phyloP scores from a whole-genome alignment of 139 green algal genomes.

The Tetraselmis striata region DNA sequence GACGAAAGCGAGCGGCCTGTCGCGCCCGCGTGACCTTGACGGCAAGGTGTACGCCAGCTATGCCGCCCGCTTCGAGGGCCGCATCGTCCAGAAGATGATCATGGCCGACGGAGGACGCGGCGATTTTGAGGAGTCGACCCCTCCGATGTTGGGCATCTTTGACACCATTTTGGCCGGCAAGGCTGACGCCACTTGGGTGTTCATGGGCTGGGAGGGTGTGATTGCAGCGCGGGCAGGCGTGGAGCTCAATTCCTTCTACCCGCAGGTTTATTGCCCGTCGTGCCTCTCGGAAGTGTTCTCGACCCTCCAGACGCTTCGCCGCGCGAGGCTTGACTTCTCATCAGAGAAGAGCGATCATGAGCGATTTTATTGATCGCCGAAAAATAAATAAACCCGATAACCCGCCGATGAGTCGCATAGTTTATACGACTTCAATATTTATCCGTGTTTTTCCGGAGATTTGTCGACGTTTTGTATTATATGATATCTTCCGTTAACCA shows the following conservation, averaged over 20 bases:
- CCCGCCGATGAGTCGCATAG: too few relatives aligned
- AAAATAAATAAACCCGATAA: too few relatives aligned
- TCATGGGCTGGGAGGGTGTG: conserved; percentile 78
- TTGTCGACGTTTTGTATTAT: too few relatives aligned
- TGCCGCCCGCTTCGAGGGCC: conserved; percentile 74
- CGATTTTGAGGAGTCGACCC: conserved; percentile 57
- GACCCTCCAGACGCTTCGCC: too few relatives aligned
- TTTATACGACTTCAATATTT: too few relatives aligned
- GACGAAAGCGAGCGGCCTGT: conserved; percentile 37
- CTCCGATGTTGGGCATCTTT: conserved; percentile 76
- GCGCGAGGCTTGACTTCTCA: too few relatives aligned
- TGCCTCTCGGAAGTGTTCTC: too few relatives aligned
- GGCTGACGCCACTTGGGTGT: conserved; percentile 81
- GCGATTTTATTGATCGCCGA: too few relatives aligned
- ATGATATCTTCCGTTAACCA: too few relatives aligned
- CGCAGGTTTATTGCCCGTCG: too few relatives aligned
- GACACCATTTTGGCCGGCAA: conserved; percentile 73
- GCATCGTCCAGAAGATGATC: conserved; percentile 81
- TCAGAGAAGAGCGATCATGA: too few relatives aligned
- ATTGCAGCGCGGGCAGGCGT: conserved; percentile 58
- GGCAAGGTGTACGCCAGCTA: conserved; percentile 72
- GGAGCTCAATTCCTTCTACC: conserved; percentile 64
- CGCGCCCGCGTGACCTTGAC: conserved; percentile 55
- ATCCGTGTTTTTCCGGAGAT: too few relatives aligned
- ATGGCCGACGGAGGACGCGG: conserved; percentile 67